Conservation (phyloP, 768 basidiomycete genomes). For the Auricularia cornea region DNA sequence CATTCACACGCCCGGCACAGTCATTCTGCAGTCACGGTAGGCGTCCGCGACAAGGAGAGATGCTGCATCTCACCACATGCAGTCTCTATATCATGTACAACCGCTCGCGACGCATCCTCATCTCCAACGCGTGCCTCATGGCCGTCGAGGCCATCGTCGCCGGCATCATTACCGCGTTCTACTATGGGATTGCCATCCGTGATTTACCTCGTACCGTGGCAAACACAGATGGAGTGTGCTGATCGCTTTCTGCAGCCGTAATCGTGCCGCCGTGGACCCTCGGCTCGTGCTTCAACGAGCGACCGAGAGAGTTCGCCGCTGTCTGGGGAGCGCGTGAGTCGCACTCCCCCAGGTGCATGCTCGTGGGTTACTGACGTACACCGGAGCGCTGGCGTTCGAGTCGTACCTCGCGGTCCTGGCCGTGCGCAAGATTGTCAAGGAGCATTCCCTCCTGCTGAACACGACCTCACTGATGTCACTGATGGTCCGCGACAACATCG, state of each 20-base stretch:
- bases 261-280: background rate
- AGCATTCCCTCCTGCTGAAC: background rate
- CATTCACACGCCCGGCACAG: too few relatives aligned
- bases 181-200: background rate
- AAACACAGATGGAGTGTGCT: background rate
- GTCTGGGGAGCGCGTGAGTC: background rate
- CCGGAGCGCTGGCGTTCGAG: background rate
- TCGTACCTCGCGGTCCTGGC: background rate
- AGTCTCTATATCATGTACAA: background rate
- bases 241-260: background rate
- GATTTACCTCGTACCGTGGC: background rate
- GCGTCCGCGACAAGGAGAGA: background rate
- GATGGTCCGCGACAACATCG: background rate
- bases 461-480: background rate
- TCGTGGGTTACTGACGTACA: background rate
- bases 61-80: background rate
- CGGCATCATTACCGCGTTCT: background rate
- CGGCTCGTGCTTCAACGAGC: background rate
- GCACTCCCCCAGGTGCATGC: background rate
- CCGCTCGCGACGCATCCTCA: background rate
- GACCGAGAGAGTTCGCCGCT: background rate
- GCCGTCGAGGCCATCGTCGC: background rate
- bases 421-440: background rate
- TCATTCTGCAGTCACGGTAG: background rate
- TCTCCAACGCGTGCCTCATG: background rate